Percentiles rank a stretch among this genome's conserved stretches.
Evolutionary conservation across 352 stramenopile species (phyloP).

Genomic region (Globisporangium okanoganense): DNA sequence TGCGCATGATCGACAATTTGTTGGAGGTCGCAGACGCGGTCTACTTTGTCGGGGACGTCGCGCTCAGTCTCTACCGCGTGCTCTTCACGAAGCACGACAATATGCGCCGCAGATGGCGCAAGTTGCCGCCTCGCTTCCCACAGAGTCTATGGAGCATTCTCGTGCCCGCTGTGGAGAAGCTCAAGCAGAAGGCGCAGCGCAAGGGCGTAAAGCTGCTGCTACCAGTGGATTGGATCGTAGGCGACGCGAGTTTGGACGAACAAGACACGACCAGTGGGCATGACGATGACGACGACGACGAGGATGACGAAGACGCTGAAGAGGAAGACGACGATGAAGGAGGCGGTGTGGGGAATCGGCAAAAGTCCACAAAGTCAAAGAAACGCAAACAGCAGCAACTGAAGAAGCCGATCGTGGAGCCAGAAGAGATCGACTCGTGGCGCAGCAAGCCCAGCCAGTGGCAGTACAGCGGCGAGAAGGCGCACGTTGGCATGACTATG

Average conservation of each 20-base stretch:
- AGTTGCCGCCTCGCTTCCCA: neutral
- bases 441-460: slow-evolving; percentile 14
- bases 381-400: slow-evolving; percentile 18
- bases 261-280: slow-evolving; percentile 19
- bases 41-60: slow-evolving; percentile 68
- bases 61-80: slow-evolving; percentile 50
- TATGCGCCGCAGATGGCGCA: slow-evolving; percentile 2
- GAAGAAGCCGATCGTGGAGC: slow-evolving; percentile 27
- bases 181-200: slow-evolving; percentile 64
- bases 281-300: slow-evolving; percentile 31
- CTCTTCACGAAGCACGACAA: slow-evolving; percentile 24
- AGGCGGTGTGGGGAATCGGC: neutral
- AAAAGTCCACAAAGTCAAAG: slow-evolving; percentile 19
- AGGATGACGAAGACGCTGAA: slow-evolving; percentile 31
- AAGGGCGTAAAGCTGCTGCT: slow-evolving; percentile 53
- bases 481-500: slow-evolving; percentile 21
- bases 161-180: slow-evolving; percentile 37
- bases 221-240: slow-evolving; percentile 59
- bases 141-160: slow-evolving; percentile 31
- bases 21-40: slow-evolving; percentile 50
- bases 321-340: slow-evolving; percentile 28
- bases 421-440: slow-evolving; percentile 27
- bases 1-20: slow-evolving; percentile 64
- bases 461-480: slow-evolving; percentile 40
- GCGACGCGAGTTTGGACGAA: slow-evolving; percentile 44